Evolutionary conservation across 1,284 basidiomycete species (phyloP), one percentile per base, ranked within the genome.

Genomic region (Ganoderma sinense): DNA sequence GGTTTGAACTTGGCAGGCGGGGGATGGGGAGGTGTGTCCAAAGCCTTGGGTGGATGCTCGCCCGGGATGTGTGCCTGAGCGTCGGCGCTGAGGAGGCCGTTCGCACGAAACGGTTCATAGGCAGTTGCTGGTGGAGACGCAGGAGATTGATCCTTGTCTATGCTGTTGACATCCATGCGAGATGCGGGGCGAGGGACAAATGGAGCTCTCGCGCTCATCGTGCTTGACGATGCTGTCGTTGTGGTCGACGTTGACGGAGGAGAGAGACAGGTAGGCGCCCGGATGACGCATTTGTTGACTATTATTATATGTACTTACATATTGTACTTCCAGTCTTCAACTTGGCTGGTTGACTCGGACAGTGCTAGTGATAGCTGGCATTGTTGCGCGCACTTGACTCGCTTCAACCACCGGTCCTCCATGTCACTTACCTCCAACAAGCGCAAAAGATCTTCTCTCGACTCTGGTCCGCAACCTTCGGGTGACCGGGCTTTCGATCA

Each of bases 1-100:
- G 78, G 78, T 61, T 77, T 79, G 70, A 77, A 76, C 6, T 65
- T 73, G 16, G 72, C 36, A 20, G 59, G 16, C n/a, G 59, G 23
- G 43, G 59, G 39, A 29, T 39, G 59, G 14, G 56, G 33, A 39
- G 56, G 56, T 11, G 18, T 39, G 40, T 61, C 59, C 20, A 14
- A 40, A 16, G 18, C 23, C 23, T n/a, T 45, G n/a, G 43, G n/a
- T 62, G 59, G 18, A 53, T 68, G 43, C 56, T 67, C 23, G 51
- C 68, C 69, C 20, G 33, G 29, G 36, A 23, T 11, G 40, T 11
- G 59, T 23, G 36, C 39, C 29, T 33, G 65, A 33, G 7, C 29
- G 55, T 51, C 51, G 45, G 64, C 51, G 48, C 59, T 63, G 53
- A 73, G 72, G 33, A 73, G 72, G 43, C 72, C 70, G 48, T 66